Evolutionary conservation across 2,329 filamentous ascomycete genomes (phyloP).

Genomic region (Beauveria scarabaeidicola): DNA sequence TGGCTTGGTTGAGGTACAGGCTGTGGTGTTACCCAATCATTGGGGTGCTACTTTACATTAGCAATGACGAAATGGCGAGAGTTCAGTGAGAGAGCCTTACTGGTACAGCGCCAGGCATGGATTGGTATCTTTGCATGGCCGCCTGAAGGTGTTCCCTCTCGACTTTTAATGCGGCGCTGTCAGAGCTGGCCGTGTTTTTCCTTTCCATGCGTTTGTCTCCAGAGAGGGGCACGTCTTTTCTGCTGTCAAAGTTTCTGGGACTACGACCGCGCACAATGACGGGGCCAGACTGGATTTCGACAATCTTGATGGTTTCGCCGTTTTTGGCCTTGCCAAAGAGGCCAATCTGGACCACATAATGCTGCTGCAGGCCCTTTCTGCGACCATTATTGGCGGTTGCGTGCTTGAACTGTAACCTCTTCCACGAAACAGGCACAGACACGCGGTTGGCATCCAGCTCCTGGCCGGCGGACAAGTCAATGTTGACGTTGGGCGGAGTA

Average conservation of each 20-base stretch:
- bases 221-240: conserved; percentile 74
- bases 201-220: conserved; percentile 40
- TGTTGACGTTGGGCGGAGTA: conserved; percentile 44
- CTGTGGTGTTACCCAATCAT: conserved; percentile 39
- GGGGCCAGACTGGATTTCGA: conserved; percentile 82
- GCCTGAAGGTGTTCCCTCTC: conserved; percentile 25
- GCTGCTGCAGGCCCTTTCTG: conserved; percentile 88
- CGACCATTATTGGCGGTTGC: conserved; percentile 94
- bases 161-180: conserved; percentile 24
- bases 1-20: conserved; percentile 26
- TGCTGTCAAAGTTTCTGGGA: conserved; percentile 86
- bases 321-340: conserved; percentile 65
- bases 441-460: conserved; percentile 72
- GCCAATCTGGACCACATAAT: conserved; percentile 83
- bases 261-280: conserved; percentile 91
- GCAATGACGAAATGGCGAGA: not conserved
- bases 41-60: conserved; percentile 23
- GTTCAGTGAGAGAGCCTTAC: not conserved
- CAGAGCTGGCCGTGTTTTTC: conserved; percentile 31
- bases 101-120: conserved; percentile 8
- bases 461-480: conserved; percentile 50
- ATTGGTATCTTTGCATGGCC: conserved; percentile 20
- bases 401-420: conserved; percentile 88
- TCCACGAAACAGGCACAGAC: conserved; percentile 83
- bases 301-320: conserved; percentile 63